Conservation (phyloP, 352 stramenopile species). For the Phytophthora sojae region DNA sequence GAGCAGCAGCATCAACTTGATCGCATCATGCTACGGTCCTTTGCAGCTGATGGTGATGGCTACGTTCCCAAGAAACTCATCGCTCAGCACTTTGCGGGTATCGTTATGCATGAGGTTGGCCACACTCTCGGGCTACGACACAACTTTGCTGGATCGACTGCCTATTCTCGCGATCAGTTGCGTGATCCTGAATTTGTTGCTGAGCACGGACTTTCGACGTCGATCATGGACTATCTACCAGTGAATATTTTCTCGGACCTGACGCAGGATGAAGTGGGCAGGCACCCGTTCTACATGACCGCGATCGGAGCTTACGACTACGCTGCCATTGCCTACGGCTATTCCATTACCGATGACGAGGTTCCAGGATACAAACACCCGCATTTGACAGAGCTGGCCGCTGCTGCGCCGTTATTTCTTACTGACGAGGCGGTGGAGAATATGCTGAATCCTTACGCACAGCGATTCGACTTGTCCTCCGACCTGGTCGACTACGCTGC, state of each 20-base stretch:
- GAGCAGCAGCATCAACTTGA: constrained; percentile 50
- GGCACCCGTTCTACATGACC: constrained; percentile 75
- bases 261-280: constrained; percentile 38
- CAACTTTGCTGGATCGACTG: constrained; percentile 82
- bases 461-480: constrained; percentile 66
- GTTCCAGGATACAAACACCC: constrained; percentile 54
- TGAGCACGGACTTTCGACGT: constrained; percentile 61
- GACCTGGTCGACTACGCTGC: constrained; percentile 65
- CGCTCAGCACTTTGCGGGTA: constrained; percentile 69
- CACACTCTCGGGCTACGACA: constrained; percentile 89
- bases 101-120: constrained; percentile 91
- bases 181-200: constrained; percentile 58
- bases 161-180: constrained; percentile 63
- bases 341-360: constrained; percentile 57
- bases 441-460: constrained; percentile 56
- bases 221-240: constrained; percentile 91
- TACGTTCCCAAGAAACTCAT: constrained; percentile 70
- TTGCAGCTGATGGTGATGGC: constrained; percentile 16
- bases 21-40: constrained; percentile 44
- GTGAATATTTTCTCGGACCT: constrained; percentile 86
- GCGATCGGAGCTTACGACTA: constrained; percentile 81
- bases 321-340: constrained; percentile 88
- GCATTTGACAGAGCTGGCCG: constrained; percentile 49
- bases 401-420: constrained; percentile 62
- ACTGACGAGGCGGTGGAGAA: constrained; percentile 62